Evolutionary conservation across 139 green algal genomes (phyloP).

Genomic region (Chlorella sp.): DNA sequence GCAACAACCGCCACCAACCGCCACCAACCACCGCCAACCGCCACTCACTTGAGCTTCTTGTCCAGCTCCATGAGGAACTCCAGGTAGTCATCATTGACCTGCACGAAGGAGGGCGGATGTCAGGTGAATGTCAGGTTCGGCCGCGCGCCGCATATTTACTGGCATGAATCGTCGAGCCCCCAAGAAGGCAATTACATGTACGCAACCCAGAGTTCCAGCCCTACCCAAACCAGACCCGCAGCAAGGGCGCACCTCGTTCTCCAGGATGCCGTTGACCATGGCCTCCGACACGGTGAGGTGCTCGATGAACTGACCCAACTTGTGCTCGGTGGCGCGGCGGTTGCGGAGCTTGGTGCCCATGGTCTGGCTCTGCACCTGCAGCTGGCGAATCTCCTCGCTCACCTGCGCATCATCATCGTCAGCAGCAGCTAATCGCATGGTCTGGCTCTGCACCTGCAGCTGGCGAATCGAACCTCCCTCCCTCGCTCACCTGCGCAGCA

Average conservation of each 20-base stretch:
- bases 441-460: background rate
- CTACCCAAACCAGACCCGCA: too few relatives aligned
- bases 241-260: constrained; percentile 58
- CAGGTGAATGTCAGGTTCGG: too few relatives aligned
- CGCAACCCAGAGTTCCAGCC: too few relatives aligned
- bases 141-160: too few relatives aligned
- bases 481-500: too few relatives aligned
- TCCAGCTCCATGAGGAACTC: constrained; percentile 59
- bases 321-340: constrained; percentile 56
- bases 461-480: too few relatives aligned
- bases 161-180: too few relatives aligned
- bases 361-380: constrained; percentile 74
- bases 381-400: constrained; percentile 68
- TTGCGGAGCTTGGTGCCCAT: constrained; percentile 89
- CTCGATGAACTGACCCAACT: constrained; percentile 81
- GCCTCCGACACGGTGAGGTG: constrained; percentile 70
- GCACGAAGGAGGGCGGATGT: constrained; percentile 5
- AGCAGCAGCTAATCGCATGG: too few relatives aligned
- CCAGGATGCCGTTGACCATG: constrained; percentile 77
- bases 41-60: constrained; percentile 69
- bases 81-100: constrained; percentile 74
- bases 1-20: too few relatives aligned
- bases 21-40: too few relatives aligned
- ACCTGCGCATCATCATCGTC: constrained; percentile 36
- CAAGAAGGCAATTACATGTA: too few relatives aligned